Conservation (phyloP, 2,329 filamentous ascomycete genomes). For the Colletotrichum abscissum region DNA sequence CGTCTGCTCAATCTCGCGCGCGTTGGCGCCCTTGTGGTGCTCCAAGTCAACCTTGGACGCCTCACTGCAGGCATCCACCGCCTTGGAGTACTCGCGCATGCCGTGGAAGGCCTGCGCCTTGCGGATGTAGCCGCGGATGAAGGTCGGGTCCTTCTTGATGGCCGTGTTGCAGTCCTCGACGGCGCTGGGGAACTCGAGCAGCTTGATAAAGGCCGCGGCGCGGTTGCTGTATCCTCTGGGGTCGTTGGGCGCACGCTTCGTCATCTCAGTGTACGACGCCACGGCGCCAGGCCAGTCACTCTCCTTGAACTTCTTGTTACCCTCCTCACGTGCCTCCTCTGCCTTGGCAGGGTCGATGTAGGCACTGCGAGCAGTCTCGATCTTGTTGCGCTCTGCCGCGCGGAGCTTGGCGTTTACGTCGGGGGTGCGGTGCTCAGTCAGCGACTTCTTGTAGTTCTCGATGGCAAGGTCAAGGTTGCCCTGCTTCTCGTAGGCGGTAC, state of each 20-base stretch:
- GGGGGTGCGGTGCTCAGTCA: conserved; percentile 96
- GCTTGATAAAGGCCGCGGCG: conserved; percentile 95
- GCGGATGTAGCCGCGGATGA: conserved; percentile 95
- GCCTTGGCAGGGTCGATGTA: conserved; percentile 94
- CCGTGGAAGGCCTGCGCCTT: conserved; percentile 96
- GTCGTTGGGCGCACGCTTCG: conserved; percentile 92
- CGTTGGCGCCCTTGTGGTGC: conserved; percentile 77
- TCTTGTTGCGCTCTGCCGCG: conserved; percentile 87
- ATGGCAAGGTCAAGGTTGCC: conserved; percentile 84
- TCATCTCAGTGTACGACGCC: conserved; percentile 95
- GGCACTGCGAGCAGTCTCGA: conserved; percentile 77
- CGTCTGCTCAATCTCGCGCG: conserved; percentile 92
- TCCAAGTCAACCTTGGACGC: conserved; percentile 81
- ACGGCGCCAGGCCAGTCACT: conserved; percentile 95
- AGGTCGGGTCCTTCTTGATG: conserved; percentile 89
- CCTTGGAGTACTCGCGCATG: conserved; percentile 98
- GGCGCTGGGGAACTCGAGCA: conserved; percentile 94
- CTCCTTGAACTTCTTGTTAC: conserved; percentile 97
- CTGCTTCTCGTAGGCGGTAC: conserved; percentile 90
- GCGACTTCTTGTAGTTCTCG: conserved; percentile 89
- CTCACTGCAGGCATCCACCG: conserved; percentile 87
- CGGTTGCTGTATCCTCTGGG: conserved; percentile 97
- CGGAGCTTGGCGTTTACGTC: conserved; percentile 95
- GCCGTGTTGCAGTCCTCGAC: conserved; percentile 92
- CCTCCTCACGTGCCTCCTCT: conserved; percentile 93